Base-by-base conservation (phyloP, 108 stramenopile species). In the Skeletonema marinoi region DNA sequence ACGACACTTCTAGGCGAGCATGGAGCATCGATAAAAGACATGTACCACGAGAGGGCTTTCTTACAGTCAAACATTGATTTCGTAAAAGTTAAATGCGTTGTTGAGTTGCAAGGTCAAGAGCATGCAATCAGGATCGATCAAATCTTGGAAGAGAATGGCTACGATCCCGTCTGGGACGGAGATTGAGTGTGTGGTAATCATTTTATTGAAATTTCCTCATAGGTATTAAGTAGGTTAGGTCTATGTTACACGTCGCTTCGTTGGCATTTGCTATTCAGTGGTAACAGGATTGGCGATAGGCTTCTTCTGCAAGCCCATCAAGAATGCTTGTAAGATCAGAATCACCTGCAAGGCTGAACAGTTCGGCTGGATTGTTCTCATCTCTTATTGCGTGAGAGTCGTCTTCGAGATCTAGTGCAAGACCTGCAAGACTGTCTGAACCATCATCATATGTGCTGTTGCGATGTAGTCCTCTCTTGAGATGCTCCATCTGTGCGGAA, bases 1-100 rank as follows among this genome's bases (percentile, higher is more conserved):
- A 89, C 97, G 42, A 71, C 66, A 38, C 54, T 93, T 60, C 72
- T 94, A 10, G 69, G 86, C 30, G 80, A 91, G 31, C 31, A 80
- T 30, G 95, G 94, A 21, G 98, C 93, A 12, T 85, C 83, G 64
- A 96, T 98, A 63, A 94, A 96, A 70, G 98, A 99, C 69, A 97
- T 98, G 63, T 98, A 96, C 84, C 98, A 99, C 83, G 97, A 99
- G 86, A 88, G 98, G 25, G 96, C 97, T n/a, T 99, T 98, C 92
- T 88, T 99, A 35, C 88, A 97, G 72, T 74, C 89, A 25, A 86
- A 84, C 67, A 94, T 98, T 32, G 95, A 97, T 71, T 91, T 93
- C 65, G 98, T 99, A 19, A 89, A 95, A 44, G 94, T 98, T 36
- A 95, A 96, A 75, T 90, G 88, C 60, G 93, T 96, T 31, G 87